These are phyloP conservation scores for Coemansia sp. DNA, from an alignment of 192 early-diverging fungal species.

Conservation along the genomic window DNA sequence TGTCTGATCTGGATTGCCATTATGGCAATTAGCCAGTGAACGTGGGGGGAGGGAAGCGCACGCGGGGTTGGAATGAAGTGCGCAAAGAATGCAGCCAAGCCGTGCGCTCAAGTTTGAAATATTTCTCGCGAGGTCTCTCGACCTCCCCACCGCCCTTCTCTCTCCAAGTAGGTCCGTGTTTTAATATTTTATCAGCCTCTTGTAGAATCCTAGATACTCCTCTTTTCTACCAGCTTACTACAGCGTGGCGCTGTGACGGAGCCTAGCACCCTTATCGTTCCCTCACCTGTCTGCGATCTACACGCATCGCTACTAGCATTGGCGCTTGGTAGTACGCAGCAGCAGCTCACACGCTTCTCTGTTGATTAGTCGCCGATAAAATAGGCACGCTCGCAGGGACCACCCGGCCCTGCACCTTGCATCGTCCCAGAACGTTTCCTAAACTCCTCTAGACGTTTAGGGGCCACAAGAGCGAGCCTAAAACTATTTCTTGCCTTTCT, in stretches of 20 bases:
- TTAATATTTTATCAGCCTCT: too few species aligned
- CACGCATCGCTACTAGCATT: constrained; percentile 1
- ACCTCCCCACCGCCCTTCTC: too few species aligned
- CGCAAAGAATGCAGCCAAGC: too few species aligned
- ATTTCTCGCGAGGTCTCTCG: too few species aligned
- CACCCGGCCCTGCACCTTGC: background rate
- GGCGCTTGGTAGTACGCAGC: background rate
- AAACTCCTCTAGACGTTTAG: background rate
- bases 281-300: background rate
- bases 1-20: background rate
- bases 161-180: too few species aligned
- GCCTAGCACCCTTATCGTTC: too few species aligned
- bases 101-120: too few species aligned
- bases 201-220: too few species aligned
- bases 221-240: too few species aligned
- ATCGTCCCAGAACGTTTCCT: constrained; percentile 6
- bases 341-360: background rate
- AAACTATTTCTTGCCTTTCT: background rate
- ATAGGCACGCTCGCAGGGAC: background rate
- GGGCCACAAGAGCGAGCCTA: background rate
- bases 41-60: too few species aligned
- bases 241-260: too few species aligned
- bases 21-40: background rate
- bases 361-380: background rate
- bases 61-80: too few species aligned